A percentile compares a stretch with the other conserved stretches of the same genome.
These are phyloP conservation scores for Ogataea nonfermentans DNA, from an alignment of 805 yeast genomes.

Conservation along the genomic window DNA sequence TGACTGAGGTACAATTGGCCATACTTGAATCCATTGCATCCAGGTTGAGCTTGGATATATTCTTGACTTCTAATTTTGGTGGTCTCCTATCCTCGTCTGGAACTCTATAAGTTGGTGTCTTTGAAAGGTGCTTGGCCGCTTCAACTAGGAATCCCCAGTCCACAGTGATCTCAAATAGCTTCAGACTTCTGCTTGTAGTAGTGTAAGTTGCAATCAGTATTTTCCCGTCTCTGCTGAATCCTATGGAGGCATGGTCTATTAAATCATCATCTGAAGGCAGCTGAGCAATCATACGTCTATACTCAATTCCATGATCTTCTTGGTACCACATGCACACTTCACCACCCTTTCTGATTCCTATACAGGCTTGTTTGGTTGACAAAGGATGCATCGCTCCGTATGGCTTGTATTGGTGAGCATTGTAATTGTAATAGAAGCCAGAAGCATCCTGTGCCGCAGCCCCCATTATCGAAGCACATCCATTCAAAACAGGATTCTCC, in stretches of 20 bases:
- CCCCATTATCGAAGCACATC: slow-evolving; percentile 37
- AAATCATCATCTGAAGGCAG: slow-evolving; percentile 33
- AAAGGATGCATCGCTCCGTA: slow-evolving; percentile 68
- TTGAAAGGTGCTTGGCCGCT: slow-evolving; percentile 45
- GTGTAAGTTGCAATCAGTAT: slow-evolving; percentile 43
- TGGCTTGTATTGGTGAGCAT: slow-evolving; percentile 57
- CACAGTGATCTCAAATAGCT: slow-evolving; percentile 42
- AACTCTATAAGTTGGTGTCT: slow-evolving; percentile 49
- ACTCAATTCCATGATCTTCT: slow-evolving; percentile 60
- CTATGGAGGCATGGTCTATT: slow-evolving; percentile 45
- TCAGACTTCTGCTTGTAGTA: slow-evolving; percentile 32
- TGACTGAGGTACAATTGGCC: slow-evolving; percentile 35
- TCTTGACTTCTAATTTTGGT: slow-evolving; percentile 41
- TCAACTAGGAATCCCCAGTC: slow-evolving; percentile 57
- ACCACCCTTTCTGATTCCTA: slow-evolving; percentile 65
- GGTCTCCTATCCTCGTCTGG: slow-evolving; percentile 42
- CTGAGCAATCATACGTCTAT: slow-evolving; percentile 37
- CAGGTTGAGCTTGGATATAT: slow-evolving; percentile 29
- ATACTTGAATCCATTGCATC: slow-evolving; percentile 32
- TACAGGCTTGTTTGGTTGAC: slow-evolving; percentile 65
- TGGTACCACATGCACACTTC: slow-evolving; percentile 59
- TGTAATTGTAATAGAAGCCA: slow-evolving; percentile 46
- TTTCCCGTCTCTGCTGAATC: slow-evolving; percentile 47
- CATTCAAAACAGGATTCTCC: slow-evolving; percentile 30
- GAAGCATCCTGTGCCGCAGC: slow-evolving; percentile 35